These are phyloP conservation scores for Podaxis carcinomalis DNA, from an alignment of 768 basidiomycete genomes.

Conservation along the genomic window DNA sequence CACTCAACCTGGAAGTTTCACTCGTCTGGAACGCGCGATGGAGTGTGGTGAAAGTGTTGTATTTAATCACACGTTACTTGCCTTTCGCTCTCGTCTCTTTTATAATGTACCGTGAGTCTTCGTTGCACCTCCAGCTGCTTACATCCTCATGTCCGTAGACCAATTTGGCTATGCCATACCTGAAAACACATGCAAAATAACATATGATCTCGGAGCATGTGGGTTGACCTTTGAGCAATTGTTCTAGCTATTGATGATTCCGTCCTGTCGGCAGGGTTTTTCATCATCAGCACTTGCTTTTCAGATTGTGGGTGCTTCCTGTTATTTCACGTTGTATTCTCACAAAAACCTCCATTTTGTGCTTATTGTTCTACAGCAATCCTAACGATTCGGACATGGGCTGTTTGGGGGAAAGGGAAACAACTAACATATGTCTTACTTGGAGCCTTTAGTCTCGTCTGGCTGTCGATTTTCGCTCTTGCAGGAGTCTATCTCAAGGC, in stretches of 20 bases:
- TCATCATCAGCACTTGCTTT: neutral
- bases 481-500: neutral
- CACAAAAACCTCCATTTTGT: neutral
- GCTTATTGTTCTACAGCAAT: neutral
- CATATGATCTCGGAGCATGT: neutral
- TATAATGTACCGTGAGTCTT: neutral
- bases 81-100: neutral
- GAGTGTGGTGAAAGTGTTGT: neutral
- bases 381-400: neutral
- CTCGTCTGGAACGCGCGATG: neutral
- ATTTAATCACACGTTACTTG: conserved; percentile 1
- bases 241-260: neutral
- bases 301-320: neutral
- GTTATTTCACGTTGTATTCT: neutral
- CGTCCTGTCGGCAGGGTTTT: neutral
- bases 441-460: neutral
- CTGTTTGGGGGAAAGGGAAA: neutral
- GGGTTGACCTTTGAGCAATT: neutral
- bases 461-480: neutral
- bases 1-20: neutral
- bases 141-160: neutral
- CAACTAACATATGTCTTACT: neutral
- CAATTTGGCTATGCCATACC: neutral
- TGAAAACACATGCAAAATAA: neutral
- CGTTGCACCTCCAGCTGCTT: neutral